Evolutionary conservation across 495 filamentous ascomycete species (phyloP), one percentile per base, ranked within the genome.

Genomic region (Filosporella fistucella): DNA sequence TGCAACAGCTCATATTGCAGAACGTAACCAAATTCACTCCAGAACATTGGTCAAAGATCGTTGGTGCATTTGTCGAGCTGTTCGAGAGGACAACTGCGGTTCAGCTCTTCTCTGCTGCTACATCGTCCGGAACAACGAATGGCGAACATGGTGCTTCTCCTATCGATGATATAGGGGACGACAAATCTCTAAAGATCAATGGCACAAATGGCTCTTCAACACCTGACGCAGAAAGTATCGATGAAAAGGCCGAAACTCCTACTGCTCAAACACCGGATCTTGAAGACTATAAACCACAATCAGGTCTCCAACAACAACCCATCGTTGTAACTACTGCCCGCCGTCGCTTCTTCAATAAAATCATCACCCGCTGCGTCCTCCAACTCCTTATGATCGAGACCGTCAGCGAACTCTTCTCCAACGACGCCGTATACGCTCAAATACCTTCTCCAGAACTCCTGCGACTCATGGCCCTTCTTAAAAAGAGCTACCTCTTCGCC

Each of bases 321-420:
- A 76, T 95, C 24, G 85, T 90, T 1, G 89, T 99, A 10, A 96
- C 93, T 6, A 87, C 88, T 2, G 88, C 91, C 1, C 83, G 94
- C 21, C 81, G 94, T n/a, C 85, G 89, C 20, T 95, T 95, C 67
- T 99, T 99, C 75, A 99, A 97, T 65, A 86, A 91, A 55, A 99
- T 99, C 62, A 99, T 99, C 66, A 95, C 89, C n/a, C 91, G 91
- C 56, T 99, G 93, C 64, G 94, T 99, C 10, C 73, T 99, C 12
- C 94, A 97, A 62, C 74, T 99, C 3, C 81, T 99, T 42, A 96
- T 97, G 88, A 99, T 99, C 64, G 94, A 97, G 62, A 99, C 93
- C 1, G 93, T 99, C 30, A 91, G 95, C 55, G 93, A 99, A 63
- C 79, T 99, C 22, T 97, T 99, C 71, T 94, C 88, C 44, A 97